Evolutionary conservation across 2,329 filamentous ascomycete genomes (phyloP), one percentile per base, ranked within the genome.

Genomic region (Didymella segeticola): DNA sequence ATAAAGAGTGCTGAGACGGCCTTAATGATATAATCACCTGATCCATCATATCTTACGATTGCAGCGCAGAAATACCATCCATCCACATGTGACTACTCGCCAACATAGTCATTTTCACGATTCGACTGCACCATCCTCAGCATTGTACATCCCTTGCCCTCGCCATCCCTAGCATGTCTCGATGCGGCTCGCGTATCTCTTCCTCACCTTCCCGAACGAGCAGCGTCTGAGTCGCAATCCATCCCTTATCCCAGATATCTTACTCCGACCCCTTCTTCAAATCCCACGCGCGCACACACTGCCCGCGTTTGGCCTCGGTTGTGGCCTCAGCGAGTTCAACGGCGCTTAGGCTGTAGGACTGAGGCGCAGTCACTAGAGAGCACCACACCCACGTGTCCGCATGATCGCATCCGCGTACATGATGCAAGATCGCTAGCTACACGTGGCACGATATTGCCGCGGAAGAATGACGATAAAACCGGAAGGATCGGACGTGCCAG

Each of bases 21-120:
- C 22, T 53, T 53, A 54, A 54, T 48, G 39, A 48, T 29, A 36
- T 38, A 54, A 48, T 45, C 15, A 23, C 11, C 19, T 46, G 12
- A 11, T 26, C 36, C 11, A 12, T 19, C 6, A 26, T n/a, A n/a
- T n/a, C n/a, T n/a, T n/a, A n/a, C n/a, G n/a, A n/a, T n/a, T n/a
- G n/a, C n/a, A n/a, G n/a, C n/a, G n/a, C n/a, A n/a, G n/a, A n/a
- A n/a, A n/a, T n/a, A n/a, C n/a, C n/a, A n/a, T n/a, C n/a, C n/a
- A n/a, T n/a, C n/a, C n/a, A n/a, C 17, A 41, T 19, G 34, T 20
- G n/a, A 8, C 34, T 20, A 23, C 34, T 23, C 29, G 4, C 27
- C 5, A 27, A 33, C 15, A 41, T 23, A 12, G 46, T 22, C 15
- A 26, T 27, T 34, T 15, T 9, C 7, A 20, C 26, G 26, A 12